Conservation (phyloP, 495 filamentous ascomycete genomes). For the Trichocladium antarcticum region DNA sequence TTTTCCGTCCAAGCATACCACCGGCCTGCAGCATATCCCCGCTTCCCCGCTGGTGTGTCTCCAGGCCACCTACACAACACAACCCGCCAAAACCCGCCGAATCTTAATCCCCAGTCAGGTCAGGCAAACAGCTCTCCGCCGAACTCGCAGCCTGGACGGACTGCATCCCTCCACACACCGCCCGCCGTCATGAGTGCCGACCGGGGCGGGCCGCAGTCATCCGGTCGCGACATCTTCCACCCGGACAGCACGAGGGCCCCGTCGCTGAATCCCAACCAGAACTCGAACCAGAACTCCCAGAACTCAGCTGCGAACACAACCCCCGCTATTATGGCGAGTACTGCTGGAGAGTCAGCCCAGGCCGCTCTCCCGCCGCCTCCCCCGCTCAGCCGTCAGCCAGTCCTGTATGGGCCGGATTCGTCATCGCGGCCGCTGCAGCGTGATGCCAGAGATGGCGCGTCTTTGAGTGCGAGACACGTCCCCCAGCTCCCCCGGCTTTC, state of each 20-base stretch:
- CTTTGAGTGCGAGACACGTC: background rate
- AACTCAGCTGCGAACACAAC: too few relatives aligned
- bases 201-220: background rate
- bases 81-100: background rate
- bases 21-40: background rate
- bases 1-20: background rate
- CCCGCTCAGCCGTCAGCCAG: too few relatives aligned
- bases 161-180: background rate
- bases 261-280: background rate
- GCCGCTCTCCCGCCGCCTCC: too few relatives aligned
- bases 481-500: background rate
- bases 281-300: background rate
- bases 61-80: background rate
- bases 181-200: constrained; percentile 2
- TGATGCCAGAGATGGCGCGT: background rate
- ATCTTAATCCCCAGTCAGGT: background rate
- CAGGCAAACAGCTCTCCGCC: background rate
- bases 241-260: background rate
- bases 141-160: background rate
- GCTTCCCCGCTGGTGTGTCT: background rate
- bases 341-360: too few relatives aligned
- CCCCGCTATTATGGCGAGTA: too few relatives aligned
- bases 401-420: too few relatives aligned
- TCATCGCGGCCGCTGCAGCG: too few relatives aligned
- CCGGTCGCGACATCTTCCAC: background rate